Base-by-base conservation (phyloP, 1,284 basidiomycete genomes). In the Ustilago sp. region DNA sequence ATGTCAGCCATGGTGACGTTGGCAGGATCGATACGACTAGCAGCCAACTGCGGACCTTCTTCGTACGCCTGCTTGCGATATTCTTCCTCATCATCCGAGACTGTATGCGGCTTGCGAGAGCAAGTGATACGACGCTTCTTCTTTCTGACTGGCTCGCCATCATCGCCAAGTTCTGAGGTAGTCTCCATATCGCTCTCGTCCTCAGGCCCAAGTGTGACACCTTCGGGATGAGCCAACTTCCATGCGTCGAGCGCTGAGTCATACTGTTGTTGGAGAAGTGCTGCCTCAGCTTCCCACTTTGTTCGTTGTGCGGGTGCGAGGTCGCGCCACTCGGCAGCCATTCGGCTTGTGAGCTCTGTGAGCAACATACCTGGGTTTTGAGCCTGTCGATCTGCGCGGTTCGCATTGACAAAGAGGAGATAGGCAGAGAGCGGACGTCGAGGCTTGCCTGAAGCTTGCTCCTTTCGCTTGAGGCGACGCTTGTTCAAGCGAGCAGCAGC, bases 31-130 rank as follows among this genome's bases (percentile, higher is more conserved):
- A 77, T 45, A 13, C 66, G 66, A 47, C 68, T 75, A n/a, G 57
- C 45, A 12, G 67, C 50, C 34, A 79, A 60, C 34, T 59, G 55
- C 15, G 63, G 56, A 4, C 79, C 79, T 39, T 75, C 64, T 4
- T 58, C 50, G 17, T 67, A 63, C 15, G 79, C 19, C 31, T 79
- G 73, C 35, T 48, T 69, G 48, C 65, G 53, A 52, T 81, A 81
- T 54, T 76, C 80, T 39, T 71, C 68, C 54, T 81, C 80, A 50
- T 81, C 80, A 28, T 81, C 80, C 31, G 80, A 81, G 11, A 80
- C 63, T 5, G 78, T 80, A 34, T 63, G 69, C 38, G 62, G 54
- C 63, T 79, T 77, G 56, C 69, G 66, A 23, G 62, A 45, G 8
- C 53, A 12, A 0, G 55, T 53, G 12, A 52, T 31, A 36, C 65